Base-by-base conservation (phyloP, 2,329 filamentous ascomycete genomes). In the Fusarium duplospermum region DNA sequence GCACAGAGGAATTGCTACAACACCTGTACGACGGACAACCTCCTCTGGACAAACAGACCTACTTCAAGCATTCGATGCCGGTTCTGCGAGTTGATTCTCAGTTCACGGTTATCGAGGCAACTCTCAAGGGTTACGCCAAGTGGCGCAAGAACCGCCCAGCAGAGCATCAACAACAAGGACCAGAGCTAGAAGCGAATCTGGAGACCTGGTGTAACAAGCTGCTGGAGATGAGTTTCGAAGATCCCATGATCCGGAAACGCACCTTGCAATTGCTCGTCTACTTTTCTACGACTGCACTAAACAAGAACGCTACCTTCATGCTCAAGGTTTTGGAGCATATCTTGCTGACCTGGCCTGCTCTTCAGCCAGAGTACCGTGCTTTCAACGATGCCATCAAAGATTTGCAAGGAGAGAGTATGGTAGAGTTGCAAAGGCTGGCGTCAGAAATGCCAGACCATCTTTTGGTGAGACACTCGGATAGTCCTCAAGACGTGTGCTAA, bases 381-480 rank as follows among this genome's bases (percentile, higher is more conserved):
- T 98, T 95, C 81, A 95, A 93, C 16, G 96, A 98, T 73, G 92
- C 95, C 1, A 93, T 98, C 38, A 96, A 95, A 79, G 94, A 97
- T 67, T 87, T 99, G 18, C 95, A 98, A 80, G 90, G 89, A 4
- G 90, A 97, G 78, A 93, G 94, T 77, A 94, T 95, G 82, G 89
- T 94, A 65, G 96, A 99, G 82, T 87, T 98, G 68, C 95, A 98
- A 78, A 90, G 95, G 66, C 87, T 99, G 45, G 96, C 96, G 8
- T 91, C 94, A 71, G 94, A 95, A 77, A 98, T 98, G 88, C 93
- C 96, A 0, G 94, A 98, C 81, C 93, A 97, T 80, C 91, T 99
- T 71, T 88, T 96, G 77, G 89, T 93, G 84, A 84, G 87, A 69
- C 56, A 38, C 22, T 13, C 27, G 56, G 50, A 18, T 35, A 11